Conservation (phyloP, 257 asterid species). For the Penstemon davidsonii region DNA sequence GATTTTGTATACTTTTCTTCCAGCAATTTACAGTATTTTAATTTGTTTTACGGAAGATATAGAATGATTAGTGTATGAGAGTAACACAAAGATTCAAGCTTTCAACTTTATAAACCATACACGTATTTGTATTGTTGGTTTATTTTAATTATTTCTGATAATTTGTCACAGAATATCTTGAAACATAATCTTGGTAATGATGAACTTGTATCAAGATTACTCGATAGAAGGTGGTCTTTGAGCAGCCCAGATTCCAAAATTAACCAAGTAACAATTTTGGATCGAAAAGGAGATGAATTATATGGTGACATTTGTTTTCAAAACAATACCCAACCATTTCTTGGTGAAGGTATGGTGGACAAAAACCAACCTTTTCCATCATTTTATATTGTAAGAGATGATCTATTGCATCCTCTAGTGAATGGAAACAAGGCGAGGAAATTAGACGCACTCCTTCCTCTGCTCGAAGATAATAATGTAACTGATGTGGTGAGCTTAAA, state of each 20-base stretch:
- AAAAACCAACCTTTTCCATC: slow-evolving; percentile 37
- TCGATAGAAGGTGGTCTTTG: slow-evolving; percentile 72
- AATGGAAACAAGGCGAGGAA: slow-evolving; percentile 95
- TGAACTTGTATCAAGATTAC: slow-evolving; percentile 49
- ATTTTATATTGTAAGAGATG: slow-evolving; percentile 87
- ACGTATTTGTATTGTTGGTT: slow-evolving; percentile 9
- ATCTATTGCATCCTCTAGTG: slow-evolving; percentile 82
- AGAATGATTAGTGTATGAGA: neutral
- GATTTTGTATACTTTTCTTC: neutral
- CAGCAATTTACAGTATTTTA: slow-evolving; percentile 12
- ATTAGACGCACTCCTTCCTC: slow-evolving; percentile 83
- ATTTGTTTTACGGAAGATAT: neutral
- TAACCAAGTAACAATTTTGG: slow-evolving; percentile 52
- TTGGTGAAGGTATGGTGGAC: slow-evolving; percentile 41
- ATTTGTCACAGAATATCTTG: slow-evolving; percentile 37
- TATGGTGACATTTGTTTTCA: slow-evolving; percentile 37
- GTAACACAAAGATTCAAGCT: slow-evolving; percentile 26
- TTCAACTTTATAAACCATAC: slow-evolving; percentile 8
- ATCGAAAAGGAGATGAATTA: slow-evolving; percentile 29
- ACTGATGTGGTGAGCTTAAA: slow-evolving; percentile 76
- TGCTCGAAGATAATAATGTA: slow-evolving; percentile 61
- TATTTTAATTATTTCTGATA: slow-evolving; percentile 4
- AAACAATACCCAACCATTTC: slow-evolving; percentile 42
- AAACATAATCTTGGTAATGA: slow-evolving; percentile 34
- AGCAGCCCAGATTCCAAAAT: slow-evolving; percentile 67